phyloP scores from a whole-genome alignment of 2,329 filamentous ascomycete species.

The Sordariomycetes sp. region DNA sequence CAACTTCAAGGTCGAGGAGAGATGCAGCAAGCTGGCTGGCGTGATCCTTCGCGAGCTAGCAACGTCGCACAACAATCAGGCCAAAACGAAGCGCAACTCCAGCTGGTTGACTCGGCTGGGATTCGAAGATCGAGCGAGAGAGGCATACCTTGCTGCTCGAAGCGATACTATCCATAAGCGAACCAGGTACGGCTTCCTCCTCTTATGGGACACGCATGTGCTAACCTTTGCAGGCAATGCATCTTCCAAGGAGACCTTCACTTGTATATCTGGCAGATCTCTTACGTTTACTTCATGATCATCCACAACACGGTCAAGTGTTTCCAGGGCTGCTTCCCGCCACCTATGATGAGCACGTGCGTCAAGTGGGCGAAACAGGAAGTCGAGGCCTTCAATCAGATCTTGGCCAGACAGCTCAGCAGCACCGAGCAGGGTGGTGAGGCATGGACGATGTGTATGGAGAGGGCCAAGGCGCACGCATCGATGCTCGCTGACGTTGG shows the following conservation, averaged over 20 bases:
- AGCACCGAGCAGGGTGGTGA: constrained; percentile 69
- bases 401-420: constrained; percentile 76
- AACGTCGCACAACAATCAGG: constrained; percentile 66
- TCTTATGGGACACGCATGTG: neutral
- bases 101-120: constrained; percentile 78
- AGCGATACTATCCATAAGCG: constrained; percentile 71
- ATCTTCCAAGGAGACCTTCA: constrained; percentile 91
- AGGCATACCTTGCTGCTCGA: constrained; percentile 75
- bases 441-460: constrained; percentile 76
- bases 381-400: constrained; percentile 80
- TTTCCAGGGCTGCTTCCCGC: constrained; percentile 80
- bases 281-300: constrained; percentile 90
- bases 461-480: constrained; percentile 72
- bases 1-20: constrained; percentile 80
- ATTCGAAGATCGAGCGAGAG: constrained; percentile 81
- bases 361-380: constrained; percentile 98
- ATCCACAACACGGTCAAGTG: constrained; percentile 89
- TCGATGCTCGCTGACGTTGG: constrained; percentile 75
- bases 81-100: constrained; percentile 72
- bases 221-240: constrained; percentile 56
- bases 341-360: constrained; percentile 82
- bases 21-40: constrained; percentile 66
- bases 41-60: constrained; percentile 71
- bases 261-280: constrained; percentile 89
- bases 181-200: constrained; percentile 53